Evolutionary conservation across 2,329 filamentous ascomycete genomes (phyloP).

Genomic region (Paracorniculantispora psalliotae): DNA sequence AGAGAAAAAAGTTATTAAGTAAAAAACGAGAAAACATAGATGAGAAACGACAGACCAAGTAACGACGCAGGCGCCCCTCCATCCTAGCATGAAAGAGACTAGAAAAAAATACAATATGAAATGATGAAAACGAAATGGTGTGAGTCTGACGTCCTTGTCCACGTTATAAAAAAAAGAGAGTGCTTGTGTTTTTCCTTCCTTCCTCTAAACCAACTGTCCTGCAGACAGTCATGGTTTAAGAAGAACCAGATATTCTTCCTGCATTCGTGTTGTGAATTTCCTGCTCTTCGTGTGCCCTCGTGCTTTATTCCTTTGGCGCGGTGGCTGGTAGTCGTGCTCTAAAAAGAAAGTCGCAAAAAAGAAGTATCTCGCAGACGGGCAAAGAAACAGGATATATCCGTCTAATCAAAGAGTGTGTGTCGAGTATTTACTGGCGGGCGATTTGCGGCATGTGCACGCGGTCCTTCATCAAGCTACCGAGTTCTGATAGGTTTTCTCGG

Average conservation of each 20-base stretch:
- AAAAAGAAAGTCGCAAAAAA: neutral
- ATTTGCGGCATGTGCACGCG: conserved; percentile 23
- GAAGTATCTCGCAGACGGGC: neutral
- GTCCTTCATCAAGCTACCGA: conserved; percentile 18
- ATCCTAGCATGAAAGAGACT: neutral
- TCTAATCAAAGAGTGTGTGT: neutral
- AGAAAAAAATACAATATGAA: neutral
- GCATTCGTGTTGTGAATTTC: neutral
- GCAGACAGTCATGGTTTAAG: too few species aligned
- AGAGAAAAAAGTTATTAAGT: conserved; percentile 1
- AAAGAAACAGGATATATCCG: neutral
- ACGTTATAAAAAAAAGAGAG: neutral
- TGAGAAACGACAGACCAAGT: neutral
- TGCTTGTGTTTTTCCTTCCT: neutral
- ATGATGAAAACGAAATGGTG: neutral
- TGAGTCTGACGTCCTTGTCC: neutral
- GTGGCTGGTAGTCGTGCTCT: neutral
- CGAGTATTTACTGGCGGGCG: conserved; percentile 14
- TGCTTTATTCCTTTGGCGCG: neutral
- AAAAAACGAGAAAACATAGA: conserved; percentile 1
- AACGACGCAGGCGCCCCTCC: neutral
- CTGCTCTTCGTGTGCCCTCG: neutral
- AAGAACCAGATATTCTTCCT: neutral
- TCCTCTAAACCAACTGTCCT: too few species aligned
- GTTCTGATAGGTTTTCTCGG: conserved; percentile 13